Base-by-base conservation (phyloP, 805 yeast genomes). In the Candida ficus region DNA sequence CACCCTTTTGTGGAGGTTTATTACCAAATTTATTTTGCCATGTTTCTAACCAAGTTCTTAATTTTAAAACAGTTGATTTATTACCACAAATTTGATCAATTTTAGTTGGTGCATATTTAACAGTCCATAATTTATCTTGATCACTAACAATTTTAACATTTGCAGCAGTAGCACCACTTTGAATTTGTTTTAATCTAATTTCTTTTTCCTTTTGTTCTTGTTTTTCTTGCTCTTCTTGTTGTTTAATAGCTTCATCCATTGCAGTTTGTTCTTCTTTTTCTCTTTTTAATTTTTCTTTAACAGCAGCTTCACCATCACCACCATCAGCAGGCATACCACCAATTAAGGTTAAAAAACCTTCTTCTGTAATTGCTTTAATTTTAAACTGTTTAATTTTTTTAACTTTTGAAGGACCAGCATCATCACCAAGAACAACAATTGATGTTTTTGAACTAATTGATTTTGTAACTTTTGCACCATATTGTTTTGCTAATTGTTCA, bases 381-480 rank as follows among this genome's bases (percentile, higher is more conserved):
- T 76, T 73, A 48, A 80, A 67, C 38, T 78, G 75, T 52, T 77
- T 81, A 49, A 95, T 91, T 54, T 81, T 86, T 52, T 77, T 76
- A 32, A 93, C 78, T 61, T 93, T 93, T n/a, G 88, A 79, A 3
- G 98, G 97, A 1, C 99, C 99, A 3, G 99, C 98, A 50, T 93
- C 97, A 38, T 75, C 88, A 7, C 99, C 99, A 23, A 93, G 70
- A 2, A 93, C 97, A 2, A 91, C 95, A 34, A 89, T 69, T 19
- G 88, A 76, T 1, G 99, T 93, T 54, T 83, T 86, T 10, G 87
- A 78, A 41, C 93, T 84, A 20, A 91, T 82, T 0, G 95, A 76
- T 51, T 86, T 79, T 5, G 95, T 86, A 14, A 91, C 95, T 52
- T 80, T 80, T 4, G 96, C 99, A 13, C 99, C 99, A 54, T 91